Evolutionary conservation across 768 basidiomycete species (phyloP).

Genomic region (Asterophora lycoperdoides): DNA sequence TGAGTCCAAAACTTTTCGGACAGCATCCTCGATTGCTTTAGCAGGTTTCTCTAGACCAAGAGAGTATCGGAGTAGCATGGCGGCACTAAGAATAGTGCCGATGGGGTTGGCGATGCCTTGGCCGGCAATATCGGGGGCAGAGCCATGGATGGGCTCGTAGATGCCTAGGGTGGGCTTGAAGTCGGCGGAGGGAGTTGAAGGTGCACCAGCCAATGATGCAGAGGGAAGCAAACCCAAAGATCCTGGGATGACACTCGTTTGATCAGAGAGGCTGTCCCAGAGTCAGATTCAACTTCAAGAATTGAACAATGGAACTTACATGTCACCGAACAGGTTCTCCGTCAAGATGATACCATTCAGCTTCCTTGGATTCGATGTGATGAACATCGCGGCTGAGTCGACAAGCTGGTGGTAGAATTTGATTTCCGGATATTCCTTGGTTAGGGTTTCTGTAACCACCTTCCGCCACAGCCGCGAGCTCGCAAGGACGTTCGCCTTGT

Average conservation of each 20-base stretch:
- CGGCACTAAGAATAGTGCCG: constrained; percentile 91
- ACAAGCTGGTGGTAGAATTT: constrained; percentile 88
- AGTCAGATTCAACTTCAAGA: not conserved
- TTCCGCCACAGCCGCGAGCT: constrained; percentile 92
- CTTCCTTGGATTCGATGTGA: constrained; percentile 85
- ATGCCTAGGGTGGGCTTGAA: constrained; percentile 82
- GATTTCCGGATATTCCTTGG: constrained; percentile 84
- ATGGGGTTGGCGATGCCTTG: constrained; percentile 92
- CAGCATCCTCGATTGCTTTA: constrained; percentile 83
- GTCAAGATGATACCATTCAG: constrained; percentile 94
- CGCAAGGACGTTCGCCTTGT: constrained; percentile 98
- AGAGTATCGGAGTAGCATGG: constrained; percentile 92
- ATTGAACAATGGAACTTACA: constrained; percentile 51
- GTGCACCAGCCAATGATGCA: constrained; percentile 91
- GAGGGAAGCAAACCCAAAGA: constrained; percentile 95
- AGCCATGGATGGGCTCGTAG: constrained; percentile 97
- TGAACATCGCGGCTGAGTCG: constrained; percentile 94
- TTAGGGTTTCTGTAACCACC: constrained; percentile 81
- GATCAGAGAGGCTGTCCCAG: constrained; percentile 79
- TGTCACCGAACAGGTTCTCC: constrained; percentile 96
- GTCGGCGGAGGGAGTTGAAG: constrained; percentile 52
- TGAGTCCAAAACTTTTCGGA: constrained; percentile 80
- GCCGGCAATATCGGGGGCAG: constrained; percentile 94
- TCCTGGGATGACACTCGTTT: constrained; percentile 95
- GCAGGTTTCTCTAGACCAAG: constrained; percentile 86